Evolutionary conservation across 371 early-diverging fungal genomes (phyloP), one percentile per base, ranked within the genome.

Genomic region (Coemansia sp.): DNA sequence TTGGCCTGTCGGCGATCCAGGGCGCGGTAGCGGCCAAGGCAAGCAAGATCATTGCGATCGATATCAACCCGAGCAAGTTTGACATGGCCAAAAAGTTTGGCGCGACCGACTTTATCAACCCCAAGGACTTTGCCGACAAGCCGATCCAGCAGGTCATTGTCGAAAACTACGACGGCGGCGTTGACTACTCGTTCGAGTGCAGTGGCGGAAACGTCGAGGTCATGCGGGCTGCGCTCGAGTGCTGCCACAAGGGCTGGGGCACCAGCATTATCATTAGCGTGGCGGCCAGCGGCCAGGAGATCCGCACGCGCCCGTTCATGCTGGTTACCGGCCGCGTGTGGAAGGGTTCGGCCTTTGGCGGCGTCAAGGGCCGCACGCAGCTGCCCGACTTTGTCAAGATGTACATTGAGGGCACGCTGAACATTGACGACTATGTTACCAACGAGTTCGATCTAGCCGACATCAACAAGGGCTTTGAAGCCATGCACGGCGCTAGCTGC

Each of bases 271-370:
- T 97, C 54, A 93, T 96, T 65, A 93, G 96, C 59, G 96, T 97
- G 36, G 96, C 97, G 48, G 92, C 86, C 45, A 86, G 93, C 53
- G 95, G 96, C 39, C 87, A 94, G 76, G 96, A 95, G 76, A 92
- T 96, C 65, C 71, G 81, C 45, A 96, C 96, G 4, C 88, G 95
- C 51, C 96, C 97, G 43, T 95, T 96, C 88, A 93, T 95, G 81
- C 80, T 94, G 40, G 93, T 94, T 35, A 96, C 96, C 43, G 94
- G 92, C 42, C 90, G 95, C 62, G 90, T 89, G 26, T 97, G 98
- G 98, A 91, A 90, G 79, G 98, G 98, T 9, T 87, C 89, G 52
- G 97, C 97, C 3, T 97, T 96, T 75, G 98, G 98, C 65, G 98
- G 98, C 51, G 90, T 95, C 70, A 96, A 96, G 84, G 97, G 97